These are phyloP conservation scores for Auxenochlorella pyrenoidosa DNA, from an alignment of 139 green algal species.

Conservation along the genomic window DNA sequence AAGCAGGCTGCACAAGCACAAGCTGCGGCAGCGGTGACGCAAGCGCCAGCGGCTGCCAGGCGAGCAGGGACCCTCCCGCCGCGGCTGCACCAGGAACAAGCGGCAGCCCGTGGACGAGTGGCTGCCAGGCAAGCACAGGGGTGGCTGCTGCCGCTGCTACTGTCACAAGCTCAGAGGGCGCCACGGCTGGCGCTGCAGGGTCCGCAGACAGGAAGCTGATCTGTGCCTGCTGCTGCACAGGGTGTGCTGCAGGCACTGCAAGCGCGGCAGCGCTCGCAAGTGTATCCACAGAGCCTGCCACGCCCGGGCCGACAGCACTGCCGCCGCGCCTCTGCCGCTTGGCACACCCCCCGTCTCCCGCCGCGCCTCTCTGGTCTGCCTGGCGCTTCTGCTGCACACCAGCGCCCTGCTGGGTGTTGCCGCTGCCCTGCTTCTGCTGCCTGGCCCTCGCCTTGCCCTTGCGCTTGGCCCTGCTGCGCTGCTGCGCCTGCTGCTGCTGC, in stretches of 20 bases:
- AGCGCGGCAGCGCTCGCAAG: slow-evolving; percentile 12
- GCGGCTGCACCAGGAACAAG: neutral
- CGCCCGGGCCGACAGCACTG: neutral
- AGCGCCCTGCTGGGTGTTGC: neutral
- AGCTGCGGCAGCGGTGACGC: too few species aligned
- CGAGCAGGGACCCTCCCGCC: neutral
- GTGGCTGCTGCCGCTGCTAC: neutral
- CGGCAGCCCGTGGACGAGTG: neutral
- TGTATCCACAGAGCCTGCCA: neutral
- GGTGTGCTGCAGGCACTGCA: slow-evolving; percentile 6
- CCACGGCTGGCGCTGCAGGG: neutral
- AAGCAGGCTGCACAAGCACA: neutral
- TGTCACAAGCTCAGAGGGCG: neutral
- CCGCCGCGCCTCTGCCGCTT: neutral
- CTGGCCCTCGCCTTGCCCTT: neutral
- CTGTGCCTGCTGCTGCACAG: neutral
- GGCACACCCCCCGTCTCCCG: neutral
- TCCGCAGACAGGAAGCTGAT: neutral
- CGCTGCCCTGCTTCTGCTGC: neutral
- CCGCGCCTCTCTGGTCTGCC: neutral
- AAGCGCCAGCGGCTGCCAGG: slow-evolving; percentile 2
- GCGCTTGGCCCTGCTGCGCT: neutral
- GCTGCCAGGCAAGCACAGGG: neutral
- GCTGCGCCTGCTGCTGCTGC: neutral
- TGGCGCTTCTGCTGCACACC: neutral